Evolutionary conservation across 2,329 filamentous ascomycete species (phyloP).

Genomic region (Thielaviopsis musarum): DNA sequence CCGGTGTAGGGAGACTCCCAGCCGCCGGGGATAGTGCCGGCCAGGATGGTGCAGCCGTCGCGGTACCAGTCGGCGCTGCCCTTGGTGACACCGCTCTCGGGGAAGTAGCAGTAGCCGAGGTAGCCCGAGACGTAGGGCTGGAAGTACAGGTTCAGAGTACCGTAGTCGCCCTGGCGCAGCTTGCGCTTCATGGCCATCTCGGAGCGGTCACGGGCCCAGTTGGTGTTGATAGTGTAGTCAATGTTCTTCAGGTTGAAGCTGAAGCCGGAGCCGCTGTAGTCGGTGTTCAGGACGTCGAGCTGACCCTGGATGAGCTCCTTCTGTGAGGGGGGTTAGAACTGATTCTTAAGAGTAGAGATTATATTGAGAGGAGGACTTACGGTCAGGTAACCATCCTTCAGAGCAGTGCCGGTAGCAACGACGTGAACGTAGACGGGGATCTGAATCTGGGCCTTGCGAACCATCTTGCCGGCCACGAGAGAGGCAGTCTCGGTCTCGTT

Average conservation of each 20-base stretch:
- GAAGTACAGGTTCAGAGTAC: constrained; percentile 23
- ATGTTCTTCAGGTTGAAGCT: constrained; percentile 27
- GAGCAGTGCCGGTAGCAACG: constrained; percentile 18
- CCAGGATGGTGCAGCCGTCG: constrained; percentile 25
- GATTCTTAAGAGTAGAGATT: background rate
- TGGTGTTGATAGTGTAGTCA: constrained; percentile 29
- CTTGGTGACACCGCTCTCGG: constrained; percentile 18
- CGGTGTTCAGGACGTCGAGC: constrained; percentile 28
- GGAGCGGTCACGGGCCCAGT: constrained; percentile 26
- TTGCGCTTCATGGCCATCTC: constrained; percentile 27
- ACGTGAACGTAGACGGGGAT: constrained; percentile 24
- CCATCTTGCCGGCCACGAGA: constrained; percentile 12
- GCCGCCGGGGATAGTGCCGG: constrained; percentile 23
- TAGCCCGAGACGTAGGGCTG: constrained; percentile 21
- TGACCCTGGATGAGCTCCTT: constrained; percentile 23
- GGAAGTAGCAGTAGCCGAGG: constrained; percentile 32
- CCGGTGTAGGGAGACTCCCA: constrained; percentile 19
- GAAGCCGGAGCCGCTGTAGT: constrained; percentile 27
- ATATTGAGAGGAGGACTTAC: constrained; percentile 15
- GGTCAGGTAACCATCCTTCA: constrained; percentile 20
- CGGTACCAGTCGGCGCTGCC: constrained; percentile 20
- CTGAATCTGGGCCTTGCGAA: constrained; percentile 16
- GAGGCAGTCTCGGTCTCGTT: constrained; percentile 13
- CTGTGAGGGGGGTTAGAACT: constrained; percentile 15
- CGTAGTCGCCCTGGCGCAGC: constrained; percentile 29